Evolutionary conservation across 192 early-diverging fungal genomes (phyloP), one percentile per base, ranked within the genome.

Genomic region (Backusella circina): DNA sequence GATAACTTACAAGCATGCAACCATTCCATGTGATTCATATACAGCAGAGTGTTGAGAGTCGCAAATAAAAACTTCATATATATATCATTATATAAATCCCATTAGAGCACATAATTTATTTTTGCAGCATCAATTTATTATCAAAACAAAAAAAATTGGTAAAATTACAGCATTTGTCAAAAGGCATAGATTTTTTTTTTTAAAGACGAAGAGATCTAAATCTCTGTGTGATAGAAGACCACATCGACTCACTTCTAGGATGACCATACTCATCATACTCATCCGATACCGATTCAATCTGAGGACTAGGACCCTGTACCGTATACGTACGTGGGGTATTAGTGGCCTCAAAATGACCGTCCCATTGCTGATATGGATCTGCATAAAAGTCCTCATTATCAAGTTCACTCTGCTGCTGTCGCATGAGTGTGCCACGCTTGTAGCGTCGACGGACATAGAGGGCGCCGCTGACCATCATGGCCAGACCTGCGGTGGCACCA

Each of bases 381-480:
- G 71, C 71, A 64, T 73, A 73, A 57, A 73, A 73, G 12, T 73
- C 71, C 33, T 73, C 71, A 35, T 73, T 61, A 13, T 54, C 36
- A 32, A 73, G 15, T 12, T 73, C 47, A 33, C 33, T 73, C 23
- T 73, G 71, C 54, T 73, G 38, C 5, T 54, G 30, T 10, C 33
- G 50, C 31, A 73, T 30, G 2, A 28, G 2, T 3, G 31, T n/a
- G 8, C 41, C 41, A 9, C 50, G 30, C 50, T 73, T 73, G 13
- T 73, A 44, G 2, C 50, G 71, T 64, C n/a, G 61, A 8, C 71
- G 51, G 16, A 61, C 7, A 30, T 35, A 50, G 3, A 73, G 7
- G 1, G 32, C 54, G 3, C 50, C 71, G 5, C 30, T 15, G 15
- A 64, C 51, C 0, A 73, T 38, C 10, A 57, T 6, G 5, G 71